A percentile compares a stretch with the other conserved stretches of the same genome.
phyloP scores from a whole-genome alignment of 805 yeast species.

The Saccharomycopsis oosterbeekiorum region DNA sequence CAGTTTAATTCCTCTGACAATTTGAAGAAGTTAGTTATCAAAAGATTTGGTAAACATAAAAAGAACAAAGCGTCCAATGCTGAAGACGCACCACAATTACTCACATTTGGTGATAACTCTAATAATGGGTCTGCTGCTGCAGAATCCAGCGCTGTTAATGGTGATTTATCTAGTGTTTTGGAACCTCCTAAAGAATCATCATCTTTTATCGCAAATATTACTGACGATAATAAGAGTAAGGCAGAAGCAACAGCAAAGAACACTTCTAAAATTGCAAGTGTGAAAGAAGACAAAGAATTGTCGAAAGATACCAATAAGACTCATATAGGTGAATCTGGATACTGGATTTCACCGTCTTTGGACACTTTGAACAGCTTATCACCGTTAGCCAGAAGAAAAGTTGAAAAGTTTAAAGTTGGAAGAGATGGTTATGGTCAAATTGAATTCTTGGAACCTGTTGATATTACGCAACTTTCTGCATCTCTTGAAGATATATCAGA shows the following conservation, averaged over 20 bases:
- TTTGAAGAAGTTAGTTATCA: constrained; percentile 13
- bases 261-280: not conserved
- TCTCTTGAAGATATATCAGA: constrained; percentile 57
- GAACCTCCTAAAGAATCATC: not conserved
- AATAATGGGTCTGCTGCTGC: not conserved
- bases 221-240: not conserved
- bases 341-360: constrained; percentile 77
- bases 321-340: constrained; percentile 54
- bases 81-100: constrained; percentile 1
- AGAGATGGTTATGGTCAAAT: constrained; percentile 68
- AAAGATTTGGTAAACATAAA: constrained; percentile 3
- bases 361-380: constrained; percentile 51
- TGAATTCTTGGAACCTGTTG: constrained; percentile 74
- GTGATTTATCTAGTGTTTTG: not conserved
- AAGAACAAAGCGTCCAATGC: not conserved
- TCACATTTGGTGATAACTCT: not conserved
- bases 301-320: not conserved
- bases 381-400: constrained; percentile 52
- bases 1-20: constrained; percentile 11
- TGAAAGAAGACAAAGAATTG: not conserved
- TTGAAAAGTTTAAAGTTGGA: constrained; percentile 64
- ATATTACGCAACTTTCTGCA: constrained; percentile 52
- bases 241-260: constrained; percentile 1
- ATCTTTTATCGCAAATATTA: not conserved
- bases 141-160: not conserved